Base-by-base conservation (phyloP, 116 monocot species). In the Papilionanthe hybrid region DNA sequence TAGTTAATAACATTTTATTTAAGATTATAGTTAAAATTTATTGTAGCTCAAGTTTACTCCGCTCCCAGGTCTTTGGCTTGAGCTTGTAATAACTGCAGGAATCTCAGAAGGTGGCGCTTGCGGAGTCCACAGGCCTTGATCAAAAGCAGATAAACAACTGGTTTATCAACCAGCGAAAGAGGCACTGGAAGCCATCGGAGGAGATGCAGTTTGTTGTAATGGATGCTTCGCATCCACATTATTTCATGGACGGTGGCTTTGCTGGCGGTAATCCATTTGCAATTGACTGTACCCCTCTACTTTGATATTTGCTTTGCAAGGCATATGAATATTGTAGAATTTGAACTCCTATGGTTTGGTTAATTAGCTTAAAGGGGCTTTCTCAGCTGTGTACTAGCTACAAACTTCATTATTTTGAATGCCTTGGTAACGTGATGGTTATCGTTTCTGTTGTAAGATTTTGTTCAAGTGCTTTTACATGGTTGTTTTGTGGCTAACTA, bases 141-240 rank as follows among this genome's bases (percentile, higher is more conserved):
- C 81, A 81, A 29, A 81, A 81, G 67, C 81, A 81, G 50, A 81
- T 81, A 45, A 81, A 81, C 81, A 81, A 81, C 67, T 81, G 81
- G 81, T 81, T 81, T 63, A 81, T 81, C 27, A 81, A 81, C 75
- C 81, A 81, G 81, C 57, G 81, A 7, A 81, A 81, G 81, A 48
- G 81, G 29, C 81, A 81, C 37, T 81, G 81, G 81, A 81, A 81
- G 76, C 81, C 81, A 5, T 63, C 81, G 0, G 81, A 81, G 48
- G 81, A 81, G 32, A 65, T 81, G 32, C 81, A 74, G 75, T 81
- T 75, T 15, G 65, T 81, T 25, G 81, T 76, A 22, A 81, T 81
- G 81, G 81, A 81, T 20, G 49, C 76, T 7, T 30, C 76, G 22
- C 75, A 81, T 53, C 81, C 76, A 29, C 76, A 81, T 23, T 81